Percentiles rank a stretch among this genome's conserved stretches.
Evolutionary conservation across 148 eudicot species (phyloP).

Genomic region (Camellia lanceoleosa): DNA sequence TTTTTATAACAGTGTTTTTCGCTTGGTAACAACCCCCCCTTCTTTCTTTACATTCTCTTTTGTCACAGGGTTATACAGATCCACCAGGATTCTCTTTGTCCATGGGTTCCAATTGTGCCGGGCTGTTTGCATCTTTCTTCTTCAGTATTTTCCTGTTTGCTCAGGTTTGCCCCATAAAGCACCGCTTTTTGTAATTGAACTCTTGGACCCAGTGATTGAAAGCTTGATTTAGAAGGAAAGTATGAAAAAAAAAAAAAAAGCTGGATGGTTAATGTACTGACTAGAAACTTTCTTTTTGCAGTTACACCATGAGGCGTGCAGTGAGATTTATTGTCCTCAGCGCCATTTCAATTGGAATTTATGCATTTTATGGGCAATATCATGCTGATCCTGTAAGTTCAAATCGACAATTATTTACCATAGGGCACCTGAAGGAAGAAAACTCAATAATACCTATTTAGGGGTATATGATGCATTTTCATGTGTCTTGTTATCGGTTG

Average conservation of each 20-base stretch:
- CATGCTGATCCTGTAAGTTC: slow-evolving; percentile 74
- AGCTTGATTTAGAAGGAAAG: neutral
- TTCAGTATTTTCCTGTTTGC: slow-evolving; percentile 89
- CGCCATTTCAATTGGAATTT: slow-evolving; percentile 56
- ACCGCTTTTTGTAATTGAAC: neutral
- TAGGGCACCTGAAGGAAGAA: slow-evolving; percentile 42
- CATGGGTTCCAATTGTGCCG: slow-evolving; percentile 86
- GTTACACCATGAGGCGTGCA: slow-evolving; percentile 93
- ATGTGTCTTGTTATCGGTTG: slow-evolving; percentile 7
- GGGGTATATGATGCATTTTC: neutral
- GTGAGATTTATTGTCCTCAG: slow-evolving; percentile 76
- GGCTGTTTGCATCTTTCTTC: slow-evolving; percentile 80
- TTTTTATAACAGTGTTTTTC: neutral
- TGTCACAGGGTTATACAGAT: slow-evolving; percentile 48
- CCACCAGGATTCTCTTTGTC: slow-evolving; percentile 84
- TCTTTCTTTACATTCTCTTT: slow-evolving; percentile 7
- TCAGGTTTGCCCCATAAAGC: slow-evolving; percentile 48
- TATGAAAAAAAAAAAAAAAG: neutral
- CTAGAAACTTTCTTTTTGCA: slow-evolving; percentile 42
- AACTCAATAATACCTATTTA: slow-evolving; percentile 19
- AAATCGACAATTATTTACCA: slow-evolving; percentile 44
- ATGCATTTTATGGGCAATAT: slow-evolving; percentile 84
- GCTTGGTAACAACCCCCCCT: neutral
- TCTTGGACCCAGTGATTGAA: slow-evolving; percentile 4
- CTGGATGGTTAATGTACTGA: neutral